A percentile compares a stretch with the other conserved stretches of the same genome.
phyloP scores from a whole-genome alignment of 768 basidiomycete genomes.

The Tephrocybe rancida region DNA sequence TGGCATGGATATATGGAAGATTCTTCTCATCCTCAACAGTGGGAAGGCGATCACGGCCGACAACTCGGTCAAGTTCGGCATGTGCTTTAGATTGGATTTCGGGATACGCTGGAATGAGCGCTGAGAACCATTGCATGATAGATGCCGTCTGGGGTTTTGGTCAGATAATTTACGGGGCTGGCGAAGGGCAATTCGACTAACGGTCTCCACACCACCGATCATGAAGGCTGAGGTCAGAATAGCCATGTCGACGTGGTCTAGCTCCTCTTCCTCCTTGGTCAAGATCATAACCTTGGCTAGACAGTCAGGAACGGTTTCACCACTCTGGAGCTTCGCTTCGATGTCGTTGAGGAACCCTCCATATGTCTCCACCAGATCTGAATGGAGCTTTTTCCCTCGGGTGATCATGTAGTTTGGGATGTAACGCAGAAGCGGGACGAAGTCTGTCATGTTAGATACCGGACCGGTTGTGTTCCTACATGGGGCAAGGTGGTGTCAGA shows the following conservation, averaged over 20 bases:
- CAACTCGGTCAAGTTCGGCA: slow-evolving; percentile 30
- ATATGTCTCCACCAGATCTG: slow-evolving; percentile 37
- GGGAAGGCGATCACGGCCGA: slow-evolving; percentile 31
- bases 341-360: slow-evolving; percentile 40
- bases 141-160: slow-evolving; percentile 30
- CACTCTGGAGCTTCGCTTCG: slow-evolving; percentile 34
- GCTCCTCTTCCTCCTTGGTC: slow-evolving; percentile 31
- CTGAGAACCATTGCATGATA: slow-evolving; percentile 41
- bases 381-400: slow-evolving; percentile 41
- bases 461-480: slow-evolving; percentile 45
- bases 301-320: slow-evolving; percentile 43
- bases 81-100: slow-evolving; percentile 30
- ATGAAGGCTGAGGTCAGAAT: slow-evolving; percentile 45
- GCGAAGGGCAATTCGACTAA: slow-evolving; percentile 15
- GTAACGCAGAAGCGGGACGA: slow-evolving; percentile 41
- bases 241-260: slow-evolving; percentile 40
- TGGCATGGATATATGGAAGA: slow-evolving; percentile 37
- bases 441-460: slow-evolving; percentile 47
- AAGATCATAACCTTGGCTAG: slow-evolving; percentile 40
- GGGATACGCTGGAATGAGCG: slow-evolving; percentile 33
- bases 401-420: slow-evolving; percentile 38
- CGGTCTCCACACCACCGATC: slow-evolving; percentile 49
- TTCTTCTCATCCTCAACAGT: slow-evolving; percentile 30
- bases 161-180: background rate
- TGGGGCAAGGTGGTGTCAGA: slow-evolving; percentile 8